phyloP scores from a whole-genome alignment of 306 rosid species.

The Ammopiptanthus mongolicus region DNA sequence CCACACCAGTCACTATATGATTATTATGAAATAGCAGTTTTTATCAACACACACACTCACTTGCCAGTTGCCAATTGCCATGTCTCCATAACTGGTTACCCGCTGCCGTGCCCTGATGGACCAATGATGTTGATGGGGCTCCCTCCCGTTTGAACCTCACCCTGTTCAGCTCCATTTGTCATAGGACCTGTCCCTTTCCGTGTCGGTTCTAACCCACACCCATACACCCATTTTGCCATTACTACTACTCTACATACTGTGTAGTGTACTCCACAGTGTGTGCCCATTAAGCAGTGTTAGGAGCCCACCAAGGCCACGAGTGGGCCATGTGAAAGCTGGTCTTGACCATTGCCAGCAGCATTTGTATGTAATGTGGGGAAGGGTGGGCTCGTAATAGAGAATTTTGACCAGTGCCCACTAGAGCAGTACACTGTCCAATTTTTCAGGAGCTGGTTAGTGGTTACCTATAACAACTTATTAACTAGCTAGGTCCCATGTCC shows the following conservation, averaged over 20 bases:
- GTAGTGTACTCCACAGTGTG: neutral
- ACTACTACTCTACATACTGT: slow-evolving; percentile 25
- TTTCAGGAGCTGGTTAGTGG: slow-evolving; percentile 52
- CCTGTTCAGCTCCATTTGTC: slow-evolving; percentile 40
- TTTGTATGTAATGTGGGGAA: slow-evolving; percentile 8
- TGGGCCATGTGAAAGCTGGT: slow-evolving; percentile 64
- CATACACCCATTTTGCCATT: slow-evolving; percentile 23
- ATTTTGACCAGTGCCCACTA: slow-evolving; percentile 24
- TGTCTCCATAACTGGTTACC: slow-evolving; percentile 32
- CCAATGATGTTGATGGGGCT: slow-evolving; percentile 33
- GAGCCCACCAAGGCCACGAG: slow-evolving; percentile 38
- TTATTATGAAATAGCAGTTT: neutral
- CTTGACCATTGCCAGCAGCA: slow-evolving; percentile 33
- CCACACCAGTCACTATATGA: slow-evolving; percentile 2
- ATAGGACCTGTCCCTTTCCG: slow-evolving; percentile 47
- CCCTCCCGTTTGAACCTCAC: slow-evolving; percentile 20
- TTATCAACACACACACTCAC: slow-evolving; percentile 14
- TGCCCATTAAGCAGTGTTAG: slow-evolving; percentile 28
- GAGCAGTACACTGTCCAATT: slow-evolving; percentile 40
- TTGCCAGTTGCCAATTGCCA: slow-evolving; percentile 31
- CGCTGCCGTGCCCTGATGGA: slow-evolving; percentile 35
- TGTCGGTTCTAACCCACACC: slow-evolving; percentile 52
- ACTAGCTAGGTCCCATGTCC: slow-evolving; percentile 32
- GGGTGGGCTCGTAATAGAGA: slow-evolving; percentile 29
- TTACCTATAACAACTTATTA: slow-evolving; percentile 28